Evolutionary conservation across 441 rosid genomes (phyloP).

Genomic region (Mallotus repandus): DNA sequence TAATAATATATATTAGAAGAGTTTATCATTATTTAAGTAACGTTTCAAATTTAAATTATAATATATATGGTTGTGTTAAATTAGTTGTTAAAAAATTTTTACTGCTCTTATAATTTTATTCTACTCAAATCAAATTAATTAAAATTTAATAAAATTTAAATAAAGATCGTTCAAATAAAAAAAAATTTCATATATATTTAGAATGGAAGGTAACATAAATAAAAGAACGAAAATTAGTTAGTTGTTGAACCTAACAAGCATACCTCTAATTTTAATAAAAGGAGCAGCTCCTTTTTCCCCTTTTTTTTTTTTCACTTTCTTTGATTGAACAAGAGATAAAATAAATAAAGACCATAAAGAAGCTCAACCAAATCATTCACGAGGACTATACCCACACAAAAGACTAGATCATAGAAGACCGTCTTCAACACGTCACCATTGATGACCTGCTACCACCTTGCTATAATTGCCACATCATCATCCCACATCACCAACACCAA

Average conservation of each 20-base stretch:
- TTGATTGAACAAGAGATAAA: background rate
- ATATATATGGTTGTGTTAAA: no score
- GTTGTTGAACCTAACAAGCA: constrained; percentile 19
- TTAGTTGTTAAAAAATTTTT: no score
- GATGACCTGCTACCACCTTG: background rate
- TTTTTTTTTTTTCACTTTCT: background rate
- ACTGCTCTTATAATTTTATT: no score
- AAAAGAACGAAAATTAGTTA: constrained; percentile 16
- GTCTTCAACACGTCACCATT: constrained; percentile 7
- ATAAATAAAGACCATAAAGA: background rate
- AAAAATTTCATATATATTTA: no score
- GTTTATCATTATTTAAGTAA: no score
- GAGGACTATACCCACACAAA: background rate
- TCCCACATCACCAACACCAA: constrained; percentile 12
- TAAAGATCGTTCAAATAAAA: no score
- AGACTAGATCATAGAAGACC: background rate
- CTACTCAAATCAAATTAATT: no score
- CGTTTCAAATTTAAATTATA: no score
- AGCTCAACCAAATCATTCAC: constrained; percentile 9
- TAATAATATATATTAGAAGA: no score
- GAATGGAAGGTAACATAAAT: background rate
- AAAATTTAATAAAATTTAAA: no score
- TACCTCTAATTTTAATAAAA: background rate
- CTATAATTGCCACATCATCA: constrained; percentile 10
- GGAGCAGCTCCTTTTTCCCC: background rate